These are phyloP conservation scores for Lactuca saligna DNA, from an alignment of 129 eudicot genomes.

Conservation along the genomic window DNA sequence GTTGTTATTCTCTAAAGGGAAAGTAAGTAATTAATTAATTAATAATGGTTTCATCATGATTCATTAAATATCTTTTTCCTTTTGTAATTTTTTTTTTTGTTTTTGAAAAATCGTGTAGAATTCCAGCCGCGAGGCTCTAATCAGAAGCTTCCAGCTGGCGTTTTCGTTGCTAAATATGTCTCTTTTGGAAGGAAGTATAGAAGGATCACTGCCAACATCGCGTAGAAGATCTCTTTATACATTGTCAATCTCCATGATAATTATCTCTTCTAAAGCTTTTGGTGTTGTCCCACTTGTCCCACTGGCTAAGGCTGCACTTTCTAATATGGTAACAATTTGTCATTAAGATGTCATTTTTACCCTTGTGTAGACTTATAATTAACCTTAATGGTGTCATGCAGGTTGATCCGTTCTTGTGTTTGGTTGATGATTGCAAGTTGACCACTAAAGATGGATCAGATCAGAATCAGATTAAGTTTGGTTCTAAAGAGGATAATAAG, in stretches of 20 bases:
- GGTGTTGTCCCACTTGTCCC: conserved; percentile 52
- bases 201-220: conserved; percentile 56
- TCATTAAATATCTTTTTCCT: not conserved
- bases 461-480: conserved; percentile 35
- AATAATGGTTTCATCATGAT: not conserved
- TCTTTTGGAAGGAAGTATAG: conserved; percentile 54
- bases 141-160: conserved; percentile 67
- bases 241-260: conserved; percentile 60
- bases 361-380: not conserved
- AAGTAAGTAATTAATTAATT: conserved; percentile 27
- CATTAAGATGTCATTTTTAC: not conserved
- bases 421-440: conserved; percentile 80
- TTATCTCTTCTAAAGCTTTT: conserved; percentile 63
- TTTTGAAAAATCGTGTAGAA: conserved; percentile 34
- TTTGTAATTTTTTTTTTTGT: conserved; percentile 8
- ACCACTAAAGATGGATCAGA: conserved; percentile 35
- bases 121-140: conserved; percentile 60
- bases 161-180: conserved; percentile 56
- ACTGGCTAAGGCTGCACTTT: conserved; percentile 50
- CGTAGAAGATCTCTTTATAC: conserved; percentile 71
- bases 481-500: conserved; percentile 66
- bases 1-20: conserved; percentile 47
- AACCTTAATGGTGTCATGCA: conserved; percentile 30
- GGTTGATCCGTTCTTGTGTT: conserved; percentile 73
- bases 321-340: conserved; percentile 29